Evolutionary conservation across 352 stramenopile genomes (phyloP).

Genomic region (Phytophthora idaei): DNA sequence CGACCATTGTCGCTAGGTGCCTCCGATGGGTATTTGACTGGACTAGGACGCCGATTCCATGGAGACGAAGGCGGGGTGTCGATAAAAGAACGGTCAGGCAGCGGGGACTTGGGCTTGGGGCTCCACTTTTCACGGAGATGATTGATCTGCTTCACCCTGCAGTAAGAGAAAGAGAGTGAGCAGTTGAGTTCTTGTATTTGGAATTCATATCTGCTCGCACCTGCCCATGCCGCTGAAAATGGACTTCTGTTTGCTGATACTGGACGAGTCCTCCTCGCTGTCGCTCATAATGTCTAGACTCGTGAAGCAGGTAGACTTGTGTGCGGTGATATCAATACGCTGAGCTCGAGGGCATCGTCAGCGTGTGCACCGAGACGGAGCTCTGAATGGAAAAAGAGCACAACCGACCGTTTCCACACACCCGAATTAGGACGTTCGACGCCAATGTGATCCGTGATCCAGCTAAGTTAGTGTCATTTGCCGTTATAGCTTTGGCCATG

Average conservation of each 20-base stretch:
- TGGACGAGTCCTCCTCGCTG: slow-evolving; percentile 42
- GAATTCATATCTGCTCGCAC: slow-evolving; percentile 1
- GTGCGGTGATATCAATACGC: slow-evolving; percentile 15
- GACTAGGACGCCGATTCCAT: slow-evolving; percentile 11
- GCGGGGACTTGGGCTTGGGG: slow-evolving; percentile 27
- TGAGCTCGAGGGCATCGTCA: slow-evolving; percentile 15
- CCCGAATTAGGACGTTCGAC: slow-evolving; percentile 21
- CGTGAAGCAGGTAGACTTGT: not conserved
- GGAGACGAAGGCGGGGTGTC: slow-evolving; percentile 26
- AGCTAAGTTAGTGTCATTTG: no score
- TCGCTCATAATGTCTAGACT: slow-evolving; percentile 40
- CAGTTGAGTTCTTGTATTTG: not conserved
- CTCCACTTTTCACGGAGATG: slow-evolving; percentile 61
- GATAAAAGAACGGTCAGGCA: slow-evolving; percentile 22
- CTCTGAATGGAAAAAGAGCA: not conserved
- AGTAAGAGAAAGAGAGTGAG: not conserved
- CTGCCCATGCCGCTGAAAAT: slow-evolving; percentile 58
- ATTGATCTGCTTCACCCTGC: slow-evolving; percentile 58
- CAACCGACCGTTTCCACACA: slow-evolving; percentile 14
- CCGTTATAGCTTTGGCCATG: no score
- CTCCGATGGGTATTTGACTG: slow-evolving; percentile 21
- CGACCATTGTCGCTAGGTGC: slow-evolving; percentile 19
- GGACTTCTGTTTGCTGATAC: slow-evolving; percentile 43
- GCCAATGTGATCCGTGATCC: no score
- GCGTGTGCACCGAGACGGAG: not conserved